Evolutionary conservation across 495 filamentous ascomycete genomes (phyloP), one percentile per base, ranked within the genome.

Genomic region (Hypoxylon fuscum): DNA sequence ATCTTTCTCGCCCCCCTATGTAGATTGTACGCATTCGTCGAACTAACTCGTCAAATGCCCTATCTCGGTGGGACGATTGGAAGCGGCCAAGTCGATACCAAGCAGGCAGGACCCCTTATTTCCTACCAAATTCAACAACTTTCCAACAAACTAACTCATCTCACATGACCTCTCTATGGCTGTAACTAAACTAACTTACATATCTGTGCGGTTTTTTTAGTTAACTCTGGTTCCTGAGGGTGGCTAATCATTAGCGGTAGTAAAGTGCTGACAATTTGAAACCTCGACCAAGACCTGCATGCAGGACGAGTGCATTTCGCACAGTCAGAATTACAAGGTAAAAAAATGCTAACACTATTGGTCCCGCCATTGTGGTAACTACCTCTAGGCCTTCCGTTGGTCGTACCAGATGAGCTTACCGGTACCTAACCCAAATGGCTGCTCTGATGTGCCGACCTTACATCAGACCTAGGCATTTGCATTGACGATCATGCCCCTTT

Each of bases 301-400:
- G 49, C 62, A 60, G 40, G 14, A 27, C 18, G 8, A 57, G 35
- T 22, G 37, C 22, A 38, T 55, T 45, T 23, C 44, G 29, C 43
- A 14, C 43, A 35, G 37, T 27, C 27, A 14, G 27, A 27, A 52
- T 25, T 27, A 32, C 11, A 59, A 43, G 38, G 11, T 21, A 5
- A 12, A 37, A 22, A 25, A 25, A 31, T 2, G 14, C 34, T 8
- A 23, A 37, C 18, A 25, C 42, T 17, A 62, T 66, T 66, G 57
- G 57, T 66, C 63, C 63, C 63, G 63, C 63, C 63, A 25, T 42
- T 29, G 20, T 58, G 63, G 63, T 66, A 58, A 66, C 46, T 62
- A 27, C 23, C 37, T 46, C 42, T 48, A 48, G 27, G 52, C 51
- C 52, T 56, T 42, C 51, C 51, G 50, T 51, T 32, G 50, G 56